Percentiles rank a stretch among this genome's conserved stretches.
These are phyloP conservation scores for Trifolium pratense DNA, from an alignment of 306 rosid species.

Conservation along the genomic window DNA sequence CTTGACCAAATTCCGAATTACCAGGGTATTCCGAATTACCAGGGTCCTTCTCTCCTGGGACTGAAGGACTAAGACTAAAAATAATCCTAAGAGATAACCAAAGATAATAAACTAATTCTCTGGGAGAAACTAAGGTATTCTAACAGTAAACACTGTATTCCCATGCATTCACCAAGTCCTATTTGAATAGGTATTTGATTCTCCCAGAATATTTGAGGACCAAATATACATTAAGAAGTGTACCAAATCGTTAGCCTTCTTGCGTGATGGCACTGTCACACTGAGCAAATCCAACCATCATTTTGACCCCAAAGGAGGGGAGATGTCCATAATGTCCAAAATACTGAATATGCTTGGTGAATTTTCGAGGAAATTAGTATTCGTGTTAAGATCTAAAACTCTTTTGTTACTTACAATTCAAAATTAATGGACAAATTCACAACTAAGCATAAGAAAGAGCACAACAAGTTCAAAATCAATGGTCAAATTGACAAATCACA, in stretches of 20 bases:
- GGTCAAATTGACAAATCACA: background rate
- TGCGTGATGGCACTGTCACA: background rate
- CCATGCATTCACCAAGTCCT: no score
- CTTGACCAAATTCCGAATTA: no score
- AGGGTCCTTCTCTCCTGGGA: no score
- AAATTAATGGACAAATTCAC: background rate
- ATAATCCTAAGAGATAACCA: no score
- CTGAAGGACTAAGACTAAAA: no score
- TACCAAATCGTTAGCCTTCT: background rate
- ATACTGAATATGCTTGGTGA: constrained; percentile 6
- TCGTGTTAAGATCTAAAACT: background rate
- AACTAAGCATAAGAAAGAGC: background rate
- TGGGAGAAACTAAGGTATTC: no score
- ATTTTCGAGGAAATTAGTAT: background rate
- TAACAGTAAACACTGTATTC: no score
- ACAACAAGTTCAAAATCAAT: background rate
- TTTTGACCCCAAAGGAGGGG: background rate
- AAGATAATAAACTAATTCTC: no score
- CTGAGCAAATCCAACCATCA: background rate
- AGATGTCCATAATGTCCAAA: background rate
- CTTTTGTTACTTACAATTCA: background rate
- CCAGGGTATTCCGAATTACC: no score
- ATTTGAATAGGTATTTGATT: no score
- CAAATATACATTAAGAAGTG: background rate
- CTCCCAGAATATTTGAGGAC: no score